phyloP scores from a whole-genome alignment of 2,329 filamentous ascomycete species.

The Alternaria panax region DNA sequence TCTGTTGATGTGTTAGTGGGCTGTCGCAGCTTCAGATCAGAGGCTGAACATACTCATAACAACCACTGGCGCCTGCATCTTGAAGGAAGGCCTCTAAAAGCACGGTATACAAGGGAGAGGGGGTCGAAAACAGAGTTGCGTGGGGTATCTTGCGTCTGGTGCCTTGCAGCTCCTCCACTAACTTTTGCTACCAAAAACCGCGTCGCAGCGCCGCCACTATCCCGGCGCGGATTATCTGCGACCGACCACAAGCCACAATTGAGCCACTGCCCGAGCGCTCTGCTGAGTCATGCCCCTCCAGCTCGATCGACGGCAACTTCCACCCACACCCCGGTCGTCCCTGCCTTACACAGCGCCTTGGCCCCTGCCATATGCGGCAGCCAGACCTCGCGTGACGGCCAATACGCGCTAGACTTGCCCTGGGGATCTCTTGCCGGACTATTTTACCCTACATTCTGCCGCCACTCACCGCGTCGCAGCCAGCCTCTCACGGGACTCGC shows the following conservation, averaged over 20 bases:
- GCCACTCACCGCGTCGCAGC: slow-evolving; percentile 27
- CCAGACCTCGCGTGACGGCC: slow-evolving; percentile 17
- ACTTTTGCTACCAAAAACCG: slow-evolving; percentile 41
- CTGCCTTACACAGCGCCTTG: slow-evolving; percentile 21
- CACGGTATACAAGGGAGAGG: slow-evolving; percentile 22
- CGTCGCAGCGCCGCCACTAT: slow-evolving; percentile 25
- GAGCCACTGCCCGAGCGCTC: slow-evolving; percentile 6
- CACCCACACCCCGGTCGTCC: slow-evolving; percentile 4
- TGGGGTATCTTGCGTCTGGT: slow-evolving; percentile 39
- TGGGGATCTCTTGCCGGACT: slow-evolving; percentile 25
- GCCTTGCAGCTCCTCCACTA: slow-evolving; percentile 36
- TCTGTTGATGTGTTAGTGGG: slow-evolving; percentile 50
- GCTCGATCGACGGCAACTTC: slow-evolving; percentile 8
- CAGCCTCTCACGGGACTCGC: slow-evolving; percentile 46
- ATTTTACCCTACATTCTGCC: slow-evolving; percentile 35
- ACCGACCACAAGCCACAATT: slow-evolving; percentile 18
- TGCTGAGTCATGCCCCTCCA: not conserved
- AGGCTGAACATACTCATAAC: slow-evolving; percentile 70
- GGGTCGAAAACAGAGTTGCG: slow-evolving; percentile 26
- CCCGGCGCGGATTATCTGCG: slow-evolving; percentile 19
- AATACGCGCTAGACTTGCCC: slow-evolving; percentile 28
- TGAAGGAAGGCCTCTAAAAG: slow-evolving; percentile 45
- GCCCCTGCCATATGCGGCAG: slow-evolving; percentile 20
- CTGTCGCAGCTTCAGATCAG: slow-evolving; percentile 38
- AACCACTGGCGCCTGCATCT: slow-evolving; percentile 78